Conservation (phyloP, 2,329 filamentous ascomycete species). For the Pseudocercospora macadamiae region DNA sequence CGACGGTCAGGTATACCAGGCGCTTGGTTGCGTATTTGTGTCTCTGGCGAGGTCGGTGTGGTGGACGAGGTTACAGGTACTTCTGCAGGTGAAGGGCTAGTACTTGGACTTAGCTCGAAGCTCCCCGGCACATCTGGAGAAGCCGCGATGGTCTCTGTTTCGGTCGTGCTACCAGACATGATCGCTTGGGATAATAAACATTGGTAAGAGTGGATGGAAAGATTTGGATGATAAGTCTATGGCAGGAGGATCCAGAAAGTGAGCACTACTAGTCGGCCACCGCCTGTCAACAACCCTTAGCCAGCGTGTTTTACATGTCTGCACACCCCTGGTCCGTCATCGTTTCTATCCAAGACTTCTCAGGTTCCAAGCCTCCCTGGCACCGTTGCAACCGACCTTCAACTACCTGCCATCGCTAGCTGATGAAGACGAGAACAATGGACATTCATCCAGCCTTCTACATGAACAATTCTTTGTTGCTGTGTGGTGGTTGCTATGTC, state of each 20-base stretch:
- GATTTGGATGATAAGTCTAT: too few species aligned
- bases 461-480: neutral
- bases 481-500: neutral
- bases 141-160: neutral
- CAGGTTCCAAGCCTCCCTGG: neutral
- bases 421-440: too few species aligned
- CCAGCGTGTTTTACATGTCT: neutral
- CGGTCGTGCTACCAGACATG: neutral
- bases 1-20: slow-evolving; percentile 35
- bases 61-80: neutral
- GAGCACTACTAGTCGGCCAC: neutral
- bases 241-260: neutral
- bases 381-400: neutral
- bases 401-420: neutral
- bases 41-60: slow-evolving; percentile 3
- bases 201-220: too few species aligned
- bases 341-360: neutral
- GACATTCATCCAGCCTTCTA: neutral
- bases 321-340: neutral
- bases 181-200: too few species aligned
- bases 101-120: neutral
- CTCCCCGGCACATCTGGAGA: neutral
- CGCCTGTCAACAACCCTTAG: neutral
- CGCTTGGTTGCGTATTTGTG: slow-evolving; percentile 30
- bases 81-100: neutral